These are phyloP conservation scores for Bacidia gigantensis DNA, from an alignment of 495 filamentous ascomycete species.

Conservation along the genomic window DNA sequence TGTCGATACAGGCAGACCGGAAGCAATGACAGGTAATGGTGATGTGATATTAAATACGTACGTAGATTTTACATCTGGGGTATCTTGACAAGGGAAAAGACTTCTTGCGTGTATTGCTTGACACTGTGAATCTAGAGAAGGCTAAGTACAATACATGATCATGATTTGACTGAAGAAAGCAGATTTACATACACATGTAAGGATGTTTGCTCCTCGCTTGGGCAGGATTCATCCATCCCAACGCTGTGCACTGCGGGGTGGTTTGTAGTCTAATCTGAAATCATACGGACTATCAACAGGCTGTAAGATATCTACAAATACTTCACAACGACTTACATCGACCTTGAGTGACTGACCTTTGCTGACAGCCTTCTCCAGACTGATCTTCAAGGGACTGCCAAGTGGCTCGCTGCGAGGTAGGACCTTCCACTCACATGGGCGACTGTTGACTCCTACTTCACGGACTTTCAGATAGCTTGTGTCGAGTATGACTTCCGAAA, in stretches of 20 bases:
- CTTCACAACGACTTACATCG: constrained; percentile 28
- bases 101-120: constrained; percentile 91
- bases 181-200: constrained; percentile 62
- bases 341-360: constrained; percentile 51
- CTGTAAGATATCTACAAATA: not conserved
- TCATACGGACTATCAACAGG: not conserved
- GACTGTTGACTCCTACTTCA: constrained; percentile 49
- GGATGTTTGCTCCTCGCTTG: constrained; percentile 92
- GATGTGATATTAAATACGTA: constrained; percentile 80
- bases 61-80: constrained; percentile 84
- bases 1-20: constrained; percentile 51
- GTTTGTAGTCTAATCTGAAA: constrained; percentile 46
- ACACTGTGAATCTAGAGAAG: constrained; percentile 64
- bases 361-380: constrained; percentile 45
- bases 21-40: constrained; percentile 75
- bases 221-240: constrained; percentile 83
- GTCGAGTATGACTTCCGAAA: constrained; percentile 70
- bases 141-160: not conserved
- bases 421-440: constrained; percentile 50
- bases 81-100: constrained; percentile 93
- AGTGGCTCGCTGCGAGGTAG: constrained; percentile 55
- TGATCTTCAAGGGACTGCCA: constrained; percentile 66
- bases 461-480: constrained; percentile 64
- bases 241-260: constrained; percentile 73
- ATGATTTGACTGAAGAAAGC: not conserved